Evolutionary conservation across 2,329 filamentous ascomycete species (phyloP), one percentile per base, ranked within the genome.

Genomic region (Pseudogymnoascus sp.): DNA sequence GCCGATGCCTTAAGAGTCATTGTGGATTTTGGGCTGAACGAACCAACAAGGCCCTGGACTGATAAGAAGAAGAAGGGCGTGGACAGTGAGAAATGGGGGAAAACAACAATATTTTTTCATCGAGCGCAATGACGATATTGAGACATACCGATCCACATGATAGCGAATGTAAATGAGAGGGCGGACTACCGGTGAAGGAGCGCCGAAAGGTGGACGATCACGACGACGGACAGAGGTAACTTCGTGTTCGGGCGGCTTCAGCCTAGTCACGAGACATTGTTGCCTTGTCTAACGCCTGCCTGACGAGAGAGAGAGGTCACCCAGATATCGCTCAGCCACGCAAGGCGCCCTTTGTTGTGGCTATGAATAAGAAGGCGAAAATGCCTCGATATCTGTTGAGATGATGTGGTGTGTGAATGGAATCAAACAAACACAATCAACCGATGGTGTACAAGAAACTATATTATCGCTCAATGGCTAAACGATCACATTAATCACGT

Each of bases 181-280:
- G 48, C 29, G 5, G 48, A 18, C 8, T 29, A 13, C n/a, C 48
- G 48, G 35, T 9, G 12, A 15, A 55, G 3, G 48, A 18, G 27
- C n/a, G 29, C 29, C 29, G n/a, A 21, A 13, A 33, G 29, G 15
- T 55, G 48, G 27, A 29, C 13, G n/a, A 13, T 21, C 48, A 33
- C 29, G 48, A 55, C 31, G 27, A 7, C 9, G 48, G 48, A 12
- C 8, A 33, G 27, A 12, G 27, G 48, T 55, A 33, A 55, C 48
- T 55, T 55, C n/a, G 48, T 55, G 48, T 55, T 55, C 27, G 29
- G n/a, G 8, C 8, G 7, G 29, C 27, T 55, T 31, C 45, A 33
- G 48, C 48, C 48, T 55, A 55, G 48, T 55, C 48, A 55, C 48
- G 48, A 33, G 48, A 55, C 48, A 48, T 29, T 55, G 48, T 29